Evolutionary conservation across 257 asterid genomes (phyloP), one percentile per base, ranked within the genome.

Genomic region (Lavandula angustifolia): DNA sequence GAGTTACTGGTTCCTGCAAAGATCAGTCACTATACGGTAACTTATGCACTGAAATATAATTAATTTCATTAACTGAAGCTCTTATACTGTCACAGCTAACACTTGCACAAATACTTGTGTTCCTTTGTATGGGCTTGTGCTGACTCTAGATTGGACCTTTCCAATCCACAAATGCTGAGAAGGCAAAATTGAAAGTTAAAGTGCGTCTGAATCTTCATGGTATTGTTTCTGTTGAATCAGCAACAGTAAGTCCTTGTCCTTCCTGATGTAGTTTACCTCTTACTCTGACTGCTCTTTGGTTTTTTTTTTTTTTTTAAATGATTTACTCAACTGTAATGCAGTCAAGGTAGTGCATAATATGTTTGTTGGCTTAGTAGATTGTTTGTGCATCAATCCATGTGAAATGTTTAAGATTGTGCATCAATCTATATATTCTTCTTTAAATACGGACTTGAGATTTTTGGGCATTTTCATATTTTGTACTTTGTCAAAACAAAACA

Each of bases 121-220:
- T 22, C 27, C 27, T 22, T 22, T 22, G 27, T 22, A 22, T 22
- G 27, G 27, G 27, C 27, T 22, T 1, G 12, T 35, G 60, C 58
- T 60, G 46, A 18, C 52, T 62, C 48, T 84, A 91, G 96, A 80
- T 91, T 68, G 98, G 98, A 22, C 94, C 98, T 34, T 88, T 86
- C 77, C 95, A 84, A 59, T 81, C 87, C 16, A 13, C 77, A 2
- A 81, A 79, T 48, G 84, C 86, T 34, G 96, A 79, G 66, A 80
- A 80, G 49, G 86, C 92, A 40, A 91, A 86, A 73, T 34, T 91
- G 75, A 88, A 88, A 76, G 90, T 91, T 44, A 91, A 86, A 82
- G 84, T 68, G 57, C 94, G 95, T n/a, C 64, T 91, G 68, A 88
- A 82, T 78, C 80, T 88, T 67, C 98, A 91, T 76, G 98, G 98